Conservation (phyloP, 192 early-diverging fungal genomes). For the Jimgerdemannia flammicorona region DNA sequence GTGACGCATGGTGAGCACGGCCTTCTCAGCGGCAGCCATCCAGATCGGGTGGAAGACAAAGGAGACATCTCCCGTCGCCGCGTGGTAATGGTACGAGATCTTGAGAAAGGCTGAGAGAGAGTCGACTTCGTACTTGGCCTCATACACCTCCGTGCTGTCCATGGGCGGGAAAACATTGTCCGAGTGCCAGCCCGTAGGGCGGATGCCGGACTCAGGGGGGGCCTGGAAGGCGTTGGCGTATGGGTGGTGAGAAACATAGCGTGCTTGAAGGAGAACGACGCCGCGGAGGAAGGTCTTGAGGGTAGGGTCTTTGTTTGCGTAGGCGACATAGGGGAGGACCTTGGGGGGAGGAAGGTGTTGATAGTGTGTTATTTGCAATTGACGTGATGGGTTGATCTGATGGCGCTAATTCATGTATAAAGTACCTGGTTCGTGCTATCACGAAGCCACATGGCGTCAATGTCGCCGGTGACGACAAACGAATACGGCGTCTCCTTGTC, state of each 20-base stretch:
- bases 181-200: neutral
- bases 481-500: constrained; percentile 39
- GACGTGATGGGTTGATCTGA: constrained; percentile 29
- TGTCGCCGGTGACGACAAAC: constrained; percentile 72
- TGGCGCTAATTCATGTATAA: constrained; percentile 39
- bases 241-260: constrained; percentile 28
- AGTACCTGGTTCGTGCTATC: constrained; percentile 67
- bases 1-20: constrained; percentile 35
- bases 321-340: too few species aligned
- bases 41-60: constrained; percentile 37
- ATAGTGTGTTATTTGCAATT: constrained; percentile 43
- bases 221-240: constrained; percentile 69
- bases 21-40: constrained; percentile 38
- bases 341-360: constrained; percentile 49
- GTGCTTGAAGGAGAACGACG: constrained; percentile 52
- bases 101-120: constrained; percentile 63
- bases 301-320: neutral
- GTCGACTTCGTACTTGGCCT: constrained; percentile 68
- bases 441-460: constrained; percentile 73
- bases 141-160: constrained; percentile 39
- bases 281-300: constrained; percentile 44
- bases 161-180: constrained; percentile 43
- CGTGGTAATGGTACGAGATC: constrained; percentile 49
- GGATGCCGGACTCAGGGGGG: constrained; percentile 35
- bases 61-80: constrained; percentile 35